phyloP scores from a whole-genome alignment of 2,329 filamentous ascomycete species.

The Aspergillus brasiliensis region DNA sequence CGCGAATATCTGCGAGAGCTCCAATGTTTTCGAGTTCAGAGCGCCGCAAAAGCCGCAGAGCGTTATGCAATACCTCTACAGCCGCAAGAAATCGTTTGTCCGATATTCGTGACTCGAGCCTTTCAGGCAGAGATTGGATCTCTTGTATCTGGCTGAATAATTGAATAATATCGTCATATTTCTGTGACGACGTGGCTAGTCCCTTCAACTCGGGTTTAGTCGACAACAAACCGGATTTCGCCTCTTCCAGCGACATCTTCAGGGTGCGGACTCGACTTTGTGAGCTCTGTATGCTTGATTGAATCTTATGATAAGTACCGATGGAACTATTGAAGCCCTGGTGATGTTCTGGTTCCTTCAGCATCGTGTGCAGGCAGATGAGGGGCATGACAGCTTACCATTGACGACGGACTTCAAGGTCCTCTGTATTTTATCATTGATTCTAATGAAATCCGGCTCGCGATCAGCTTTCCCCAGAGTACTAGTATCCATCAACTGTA shows the following conservation, averaged over 20 bases:
- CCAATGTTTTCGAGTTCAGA: conserved; percentile 91
- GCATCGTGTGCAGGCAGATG: neutral
- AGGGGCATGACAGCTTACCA: conserved; percentile 38
- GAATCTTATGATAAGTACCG: conserved; percentile 98
- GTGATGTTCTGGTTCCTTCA: conserved; percentile 70
- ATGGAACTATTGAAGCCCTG: conserved; percentile 99
- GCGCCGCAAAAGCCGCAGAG: conserved; percentile 77
- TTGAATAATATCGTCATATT: conserved; percentile 86
- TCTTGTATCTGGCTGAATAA: conserved; percentile 83
- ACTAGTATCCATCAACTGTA: conserved; percentile 91
- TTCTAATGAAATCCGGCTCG: conserved; percentile 79
- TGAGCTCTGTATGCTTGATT: conserved; percentile 84
- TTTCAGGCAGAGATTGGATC: conserved; percentile 83
- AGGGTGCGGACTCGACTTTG: conserved; percentile 81
- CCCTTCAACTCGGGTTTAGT: conserved; percentile 91
- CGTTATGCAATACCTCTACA: conserved; percentile 88
- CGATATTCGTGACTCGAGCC: conserved; percentile 89
- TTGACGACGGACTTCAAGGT: conserved; percentile 95
- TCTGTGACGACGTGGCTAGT: conserved; percentile 81
- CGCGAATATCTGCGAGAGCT: conserved; percentile 79
- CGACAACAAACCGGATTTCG: conserved; percentile 78
- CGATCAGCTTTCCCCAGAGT: conserved; percentile 90
- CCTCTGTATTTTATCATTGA: conserved; percentile 85
- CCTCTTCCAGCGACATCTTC: conserved; percentile 77
- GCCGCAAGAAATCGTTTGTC: conserved; percentile 94